Evolutionary conservation across 2,329 filamentous ascomycete species (phyloP).

Genomic region (Aspergillus novofumigatus): DNA sequence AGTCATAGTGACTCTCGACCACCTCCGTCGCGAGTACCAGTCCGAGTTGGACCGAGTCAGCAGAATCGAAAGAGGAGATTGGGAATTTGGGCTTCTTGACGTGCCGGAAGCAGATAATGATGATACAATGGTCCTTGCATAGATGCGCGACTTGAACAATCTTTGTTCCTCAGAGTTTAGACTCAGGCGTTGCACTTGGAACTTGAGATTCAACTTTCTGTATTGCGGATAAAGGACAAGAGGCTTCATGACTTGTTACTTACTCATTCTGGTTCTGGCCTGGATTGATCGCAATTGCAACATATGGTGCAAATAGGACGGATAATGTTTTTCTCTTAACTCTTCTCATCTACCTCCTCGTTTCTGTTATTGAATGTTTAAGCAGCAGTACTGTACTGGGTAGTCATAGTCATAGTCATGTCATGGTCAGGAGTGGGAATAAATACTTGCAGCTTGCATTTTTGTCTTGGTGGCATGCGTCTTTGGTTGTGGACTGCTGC

Average conservation of each 20-base stretch:
- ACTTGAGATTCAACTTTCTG: not conserved
- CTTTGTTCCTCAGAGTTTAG: not conserved
- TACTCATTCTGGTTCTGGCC: not conserved
- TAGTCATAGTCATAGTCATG: not conserved
- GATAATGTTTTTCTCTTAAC: not conserved
- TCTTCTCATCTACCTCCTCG: not conserved
- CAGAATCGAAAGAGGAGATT: constrained; percentile 83
- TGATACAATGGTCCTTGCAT: constrained; percentile 34
- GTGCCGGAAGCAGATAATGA: constrained; percentile 29
- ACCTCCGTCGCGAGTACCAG: constrained; percentile 85
- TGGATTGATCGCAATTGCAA: not conserved
- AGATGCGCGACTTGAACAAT: not conserved
- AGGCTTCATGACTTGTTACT: not conserved
- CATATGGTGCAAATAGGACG: not conserved
- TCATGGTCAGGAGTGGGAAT: not conserved
- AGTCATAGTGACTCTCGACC: constrained; percentile 77
- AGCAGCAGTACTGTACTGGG: not conserved
- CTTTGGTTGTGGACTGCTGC: not conserved
- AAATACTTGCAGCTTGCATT: not conserved
- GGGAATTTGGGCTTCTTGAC: constrained; percentile 60
- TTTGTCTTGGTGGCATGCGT: not conserved
- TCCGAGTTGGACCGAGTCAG: constrained; percentile 82
- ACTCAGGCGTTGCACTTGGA: not conserved
- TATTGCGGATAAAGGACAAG: not conserved
- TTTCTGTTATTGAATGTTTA: not conserved